Evolutionary conservation across 768 basidiomycete genomes (phyloP).

Genomic region (Hericium coralloides): DNA sequence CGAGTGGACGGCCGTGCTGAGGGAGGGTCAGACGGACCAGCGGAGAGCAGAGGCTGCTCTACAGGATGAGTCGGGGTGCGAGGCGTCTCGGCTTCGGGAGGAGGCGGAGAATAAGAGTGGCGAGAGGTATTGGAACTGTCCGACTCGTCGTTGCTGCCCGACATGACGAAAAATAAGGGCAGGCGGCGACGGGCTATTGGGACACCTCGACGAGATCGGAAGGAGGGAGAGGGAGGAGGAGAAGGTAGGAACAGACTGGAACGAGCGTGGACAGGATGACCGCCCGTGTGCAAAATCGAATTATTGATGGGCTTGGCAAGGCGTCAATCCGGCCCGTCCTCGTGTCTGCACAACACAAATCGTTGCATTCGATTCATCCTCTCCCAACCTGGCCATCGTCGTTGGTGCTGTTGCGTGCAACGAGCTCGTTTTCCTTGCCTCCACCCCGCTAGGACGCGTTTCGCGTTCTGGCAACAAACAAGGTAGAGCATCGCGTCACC

Average conservation of each 20-base stretch:
- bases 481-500: no score
- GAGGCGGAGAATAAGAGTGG: background rate
- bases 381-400: no score
- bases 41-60: constrained; percentile 1
- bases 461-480: no score
- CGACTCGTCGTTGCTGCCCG: background rate
- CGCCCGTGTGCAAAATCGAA: background rate
- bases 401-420: no score
- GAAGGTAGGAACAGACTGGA: background rate
- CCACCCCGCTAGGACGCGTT: no score
- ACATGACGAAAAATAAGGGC: background rate
- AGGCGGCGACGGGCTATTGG: background rate
- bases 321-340: no score
- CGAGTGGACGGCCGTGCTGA: constrained; percentile 17
- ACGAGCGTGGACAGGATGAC: background rate
- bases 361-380: no score
- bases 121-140: constrained; percentile 1
- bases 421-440: no score
- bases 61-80: background rate
- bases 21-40: background rate
- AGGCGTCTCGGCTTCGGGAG: background rate
- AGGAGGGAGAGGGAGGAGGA: background rate
- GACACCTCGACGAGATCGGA: background rate
- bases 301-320: no score
- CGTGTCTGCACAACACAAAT: no score